These are phyloP conservation scores for Botryotinia globosa DNA, from an alignment of 2,329 filamentous ascomycete genomes.

Conservation along the genomic window DNA sequence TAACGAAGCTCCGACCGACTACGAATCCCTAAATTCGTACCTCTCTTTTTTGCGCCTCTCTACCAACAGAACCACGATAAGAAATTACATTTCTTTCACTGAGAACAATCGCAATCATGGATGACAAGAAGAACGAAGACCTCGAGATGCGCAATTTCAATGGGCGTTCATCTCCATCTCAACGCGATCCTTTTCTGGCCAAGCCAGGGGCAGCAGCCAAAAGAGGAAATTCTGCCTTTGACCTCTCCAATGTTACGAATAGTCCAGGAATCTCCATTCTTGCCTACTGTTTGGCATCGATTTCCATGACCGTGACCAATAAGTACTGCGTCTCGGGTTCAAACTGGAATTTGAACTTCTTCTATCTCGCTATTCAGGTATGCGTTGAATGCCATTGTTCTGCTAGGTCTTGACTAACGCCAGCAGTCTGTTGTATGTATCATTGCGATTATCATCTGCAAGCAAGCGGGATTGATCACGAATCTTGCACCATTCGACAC, in stretches of 20 bases:
- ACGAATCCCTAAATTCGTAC: constrained; percentile 8
- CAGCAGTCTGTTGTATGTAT: constrained; percentile 84
- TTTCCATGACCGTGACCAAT: constrained; percentile 99
- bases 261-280: constrained; percentile 78
- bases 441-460: constrained; percentile 76
- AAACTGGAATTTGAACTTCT: constrained; percentile 94
- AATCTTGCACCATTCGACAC: constrained; percentile 78
- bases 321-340: constrained; percentile 94
- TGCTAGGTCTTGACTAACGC: constrained; percentile 23
- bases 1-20: constrained; percentile 9
- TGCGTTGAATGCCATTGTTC: constrained; percentile 32
- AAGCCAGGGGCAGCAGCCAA: constrained; percentile 40
- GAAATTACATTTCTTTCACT: constrained; percentile 14
- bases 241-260: constrained; percentile 55
- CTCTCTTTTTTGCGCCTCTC: constrained; percentile 26
- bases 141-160: constrained; percentile 40
- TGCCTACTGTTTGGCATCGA: constrained; percentile 92
- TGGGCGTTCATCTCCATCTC: constrained; percentile 39
- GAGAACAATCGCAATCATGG: constrained; percentile 54
- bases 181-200: constrained; percentile 39
- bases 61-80: constrained; percentile 9
- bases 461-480: constrained; percentile 76
- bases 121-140: constrained; percentile 87
- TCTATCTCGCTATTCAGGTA: constrained; percentile 91
- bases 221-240: constrained; percentile 24